phyloP scores from a whole-genome alignment of 2,329 filamentous ascomycete genomes.

The Monascus ruber region DNA sequence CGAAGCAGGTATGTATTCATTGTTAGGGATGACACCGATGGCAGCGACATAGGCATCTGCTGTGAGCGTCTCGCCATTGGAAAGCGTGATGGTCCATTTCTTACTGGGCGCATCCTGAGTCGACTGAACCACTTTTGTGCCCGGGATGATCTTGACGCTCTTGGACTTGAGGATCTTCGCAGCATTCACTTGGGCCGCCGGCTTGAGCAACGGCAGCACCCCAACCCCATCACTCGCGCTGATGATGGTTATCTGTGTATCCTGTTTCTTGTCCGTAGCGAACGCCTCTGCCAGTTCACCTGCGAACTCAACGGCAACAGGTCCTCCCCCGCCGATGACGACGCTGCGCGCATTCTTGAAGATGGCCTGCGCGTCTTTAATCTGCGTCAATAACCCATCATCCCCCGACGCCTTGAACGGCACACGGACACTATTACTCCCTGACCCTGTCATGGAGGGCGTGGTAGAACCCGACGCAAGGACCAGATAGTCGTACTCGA shows the following conservation, averaged over 20 bases:
- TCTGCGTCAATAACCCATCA: constrained; percentile 21
- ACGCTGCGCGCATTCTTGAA: constrained; percentile 32
- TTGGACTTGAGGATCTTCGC: constrained; percentile 36
- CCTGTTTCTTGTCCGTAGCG: constrained; percentile 18
- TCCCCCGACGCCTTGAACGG: constrained; percentile 35
- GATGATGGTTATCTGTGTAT: constrained; percentile 31
- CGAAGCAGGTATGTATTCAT: constrained; percentile 37
- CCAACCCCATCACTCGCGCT: constrained; percentile 19
- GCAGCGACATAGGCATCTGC: constrained; percentile 45
- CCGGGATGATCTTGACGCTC: constrained; percentile 36
- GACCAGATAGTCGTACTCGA: constrained; percentile 45
- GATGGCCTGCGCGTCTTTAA: constrained; percentile 23
- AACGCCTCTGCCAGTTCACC: constrained; percentile 37
- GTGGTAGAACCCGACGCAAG: constrained; percentile 45
- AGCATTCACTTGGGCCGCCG: constrained; percentile 27
- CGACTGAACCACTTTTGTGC: constrained; percentile 20
- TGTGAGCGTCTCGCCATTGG: constrained; percentile 35
- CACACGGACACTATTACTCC: constrained; percentile 12
- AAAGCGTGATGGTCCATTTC: constrained; percentile 32
- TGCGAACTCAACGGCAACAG: constrained; percentile 38
- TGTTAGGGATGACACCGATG: constrained; percentile 42
- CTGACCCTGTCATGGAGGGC: constrained; percentile 23
- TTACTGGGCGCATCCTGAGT: constrained; percentile 20
- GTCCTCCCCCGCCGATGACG: constrained; percentile 38
- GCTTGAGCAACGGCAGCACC: constrained; percentile 17